Conservation (phyloP, 2,329 filamentous ascomycete species). For the Coleophoma crateriformis region DNA sequence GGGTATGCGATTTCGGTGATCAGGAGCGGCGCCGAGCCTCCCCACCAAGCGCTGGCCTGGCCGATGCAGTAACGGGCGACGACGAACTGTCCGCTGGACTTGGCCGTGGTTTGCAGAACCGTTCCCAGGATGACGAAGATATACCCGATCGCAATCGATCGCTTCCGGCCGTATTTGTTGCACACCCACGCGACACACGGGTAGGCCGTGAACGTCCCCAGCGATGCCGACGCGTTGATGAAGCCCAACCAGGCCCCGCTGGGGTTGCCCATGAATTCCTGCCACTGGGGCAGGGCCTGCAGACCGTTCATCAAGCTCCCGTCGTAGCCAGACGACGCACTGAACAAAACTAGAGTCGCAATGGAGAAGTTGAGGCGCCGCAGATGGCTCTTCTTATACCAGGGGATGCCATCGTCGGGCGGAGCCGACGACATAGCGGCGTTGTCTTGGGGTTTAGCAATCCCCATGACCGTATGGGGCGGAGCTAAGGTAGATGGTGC, state of each 20-base stretch:
- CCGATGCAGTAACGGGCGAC: conserved; percentile 32
- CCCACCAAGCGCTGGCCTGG: conserved; percentile 34
- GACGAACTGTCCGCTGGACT: conserved; percentile 29
- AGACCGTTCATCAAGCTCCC: conserved; percentile 29
- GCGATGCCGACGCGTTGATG: conserved; percentile 24
- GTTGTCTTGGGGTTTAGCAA: too few species aligned
- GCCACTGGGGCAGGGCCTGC: conserved; percentile 31
- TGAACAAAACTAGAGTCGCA: not conserved
- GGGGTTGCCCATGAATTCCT: conserved; percentile 26
- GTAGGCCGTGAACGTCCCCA: conserved; percentile 29
- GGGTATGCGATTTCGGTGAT: conserved; percentile 26
- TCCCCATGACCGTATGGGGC: too few species aligned
- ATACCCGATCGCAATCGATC: conserved; percentile 22
- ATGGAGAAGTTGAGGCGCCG: not conserved
- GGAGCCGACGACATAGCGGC: too few species aligned
- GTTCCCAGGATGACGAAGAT: conserved; percentile 30
- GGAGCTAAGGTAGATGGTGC: too few species aligned
- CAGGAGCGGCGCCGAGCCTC: conserved; percentile 29
- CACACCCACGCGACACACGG: conserved; percentile 27
- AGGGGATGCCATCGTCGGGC: not conserved
- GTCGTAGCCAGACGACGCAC: not conserved
- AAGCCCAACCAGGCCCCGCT: conserved; percentile 25
- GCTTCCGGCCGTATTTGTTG: conserved; percentile 24
- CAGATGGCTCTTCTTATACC: not conserved
- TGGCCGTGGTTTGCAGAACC: conserved; percentile 30